phyloP scores from a whole-genome alignment of 2,329 filamentous ascomycete genomes.

The Myriangium duriaei region DNA sequence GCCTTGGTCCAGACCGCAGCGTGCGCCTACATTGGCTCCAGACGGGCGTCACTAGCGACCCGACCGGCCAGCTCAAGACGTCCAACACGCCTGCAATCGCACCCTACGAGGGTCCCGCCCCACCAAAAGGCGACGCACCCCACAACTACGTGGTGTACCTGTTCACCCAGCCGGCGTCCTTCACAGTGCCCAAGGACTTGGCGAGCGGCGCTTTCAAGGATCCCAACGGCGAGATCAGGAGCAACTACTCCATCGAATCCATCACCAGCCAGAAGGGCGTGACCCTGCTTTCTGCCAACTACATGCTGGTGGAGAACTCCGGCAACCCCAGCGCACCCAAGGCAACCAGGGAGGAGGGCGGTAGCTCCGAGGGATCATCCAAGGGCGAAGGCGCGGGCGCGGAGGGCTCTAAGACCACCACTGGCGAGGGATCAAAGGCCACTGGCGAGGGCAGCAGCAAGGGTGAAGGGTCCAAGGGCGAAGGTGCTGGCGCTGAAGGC shows the following conservation, averaged over 20 bases:
- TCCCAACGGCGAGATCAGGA: conserved; percentile 11
- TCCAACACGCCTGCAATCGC: conserved; percentile 14
- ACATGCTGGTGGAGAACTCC: conserved; percentile 15
- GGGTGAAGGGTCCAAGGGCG: too few relatives aligned
- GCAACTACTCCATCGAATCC: conserved; percentile 17
- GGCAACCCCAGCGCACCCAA: conserved; percentile 3
- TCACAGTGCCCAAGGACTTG: conserved; percentile 13
- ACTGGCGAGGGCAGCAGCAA: conserved; percentile 1
- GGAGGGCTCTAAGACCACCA: too few relatives aligned
- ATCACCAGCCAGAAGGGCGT: conserved; percentile 15
- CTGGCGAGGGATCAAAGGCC: too few relatives aligned
- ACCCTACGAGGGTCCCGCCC: conserved; percentile 16
- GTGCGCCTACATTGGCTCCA: conserved; percentile 22
- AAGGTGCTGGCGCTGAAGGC: too few relatives aligned
- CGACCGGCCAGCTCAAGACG: conserved; percentile 11
- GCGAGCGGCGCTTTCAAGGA: conserved; percentile 11
- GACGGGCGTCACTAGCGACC: conserved; percentile 15
- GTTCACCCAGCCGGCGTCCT: conserved; percentile 18
- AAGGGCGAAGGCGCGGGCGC: too few relatives aligned
- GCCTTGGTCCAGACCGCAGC: conserved; percentile 17
- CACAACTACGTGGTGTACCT: conserved; percentile 22
- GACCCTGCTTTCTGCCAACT: conserved; percentile 18
- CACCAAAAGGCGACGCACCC: conserved; percentile 18
- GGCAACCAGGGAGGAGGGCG: too few relatives aligned
- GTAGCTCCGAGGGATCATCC: too few relatives aligned